Evolutionary conservation across 441 rosid species (phyloP).

Genomic region (Syzygium malaccense): DNA sequence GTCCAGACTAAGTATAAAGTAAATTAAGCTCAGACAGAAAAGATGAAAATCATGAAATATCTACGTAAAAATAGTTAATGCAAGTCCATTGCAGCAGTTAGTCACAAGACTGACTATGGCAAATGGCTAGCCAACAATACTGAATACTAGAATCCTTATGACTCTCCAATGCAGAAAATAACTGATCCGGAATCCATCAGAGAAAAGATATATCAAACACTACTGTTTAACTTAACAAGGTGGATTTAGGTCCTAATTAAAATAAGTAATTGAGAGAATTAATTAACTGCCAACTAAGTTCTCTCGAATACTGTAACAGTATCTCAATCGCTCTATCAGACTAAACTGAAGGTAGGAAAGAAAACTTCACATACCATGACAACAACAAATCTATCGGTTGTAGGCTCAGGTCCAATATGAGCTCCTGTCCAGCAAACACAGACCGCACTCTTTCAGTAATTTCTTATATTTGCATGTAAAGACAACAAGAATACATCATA

Average conservation of each 20-base stretch:
- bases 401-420: conserved; percentile 79
- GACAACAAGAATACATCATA: neutral
- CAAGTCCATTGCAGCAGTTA: neutral
- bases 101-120: neutral
- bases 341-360: neutral
- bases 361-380: conserved; percentile 41
- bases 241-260: neutral
- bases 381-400: conserved; percentile 72
- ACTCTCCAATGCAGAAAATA: neutral
- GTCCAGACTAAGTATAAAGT: conserved; percentile 35
- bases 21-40: neutral
- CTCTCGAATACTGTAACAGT: neutral
- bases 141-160: neutral
- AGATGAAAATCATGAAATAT: neutral
- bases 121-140: neutral
- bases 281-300: neutral
- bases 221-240: neutral
- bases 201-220: neutral
- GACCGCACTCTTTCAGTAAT: neutral
- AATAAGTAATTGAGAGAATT: neutral
- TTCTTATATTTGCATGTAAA: neutral
- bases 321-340: neutral
- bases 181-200: neutral
- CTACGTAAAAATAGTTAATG: neutral
- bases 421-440: conserved; percentile 36